Conservation (phyloP, 305 asterid species). For the Fraxinus ornus region DNA sequence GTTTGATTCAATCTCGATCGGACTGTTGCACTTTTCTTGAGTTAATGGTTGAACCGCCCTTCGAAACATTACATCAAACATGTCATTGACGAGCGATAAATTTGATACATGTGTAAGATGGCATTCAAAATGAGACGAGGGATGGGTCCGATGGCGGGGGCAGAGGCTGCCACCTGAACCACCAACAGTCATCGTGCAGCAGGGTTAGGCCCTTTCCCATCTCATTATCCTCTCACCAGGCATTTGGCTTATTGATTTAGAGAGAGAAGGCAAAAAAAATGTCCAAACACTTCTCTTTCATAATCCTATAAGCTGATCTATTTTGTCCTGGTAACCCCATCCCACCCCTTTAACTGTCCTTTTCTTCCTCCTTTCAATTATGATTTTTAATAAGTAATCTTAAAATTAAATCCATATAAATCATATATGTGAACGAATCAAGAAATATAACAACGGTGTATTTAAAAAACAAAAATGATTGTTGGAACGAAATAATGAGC, state of each 20-base stretch:
- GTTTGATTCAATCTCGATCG: background rate
- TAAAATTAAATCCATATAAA: background rate
- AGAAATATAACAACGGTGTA: background rate
- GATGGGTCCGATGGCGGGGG: conserved; percentile 53
- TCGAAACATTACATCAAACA: background rate
- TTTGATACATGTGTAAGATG: background rate
- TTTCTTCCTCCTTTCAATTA: background rate
- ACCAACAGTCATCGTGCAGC: conserved; percentile 74
- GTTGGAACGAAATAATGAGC: background rate
- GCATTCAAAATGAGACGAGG: conserved; percentile 44
- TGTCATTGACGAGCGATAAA: background rate
- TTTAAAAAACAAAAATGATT: no score
- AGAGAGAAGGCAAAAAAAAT: background rate
- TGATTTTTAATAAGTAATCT: conserved; percentile 10
- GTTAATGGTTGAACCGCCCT: background rate
- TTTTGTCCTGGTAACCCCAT: conserved; percentile 38
- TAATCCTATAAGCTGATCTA: conserved; percentile 42
- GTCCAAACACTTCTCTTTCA: conserved; percentile 25
- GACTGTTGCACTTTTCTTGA: background rate
- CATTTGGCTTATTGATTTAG: conserved; percentile 11
- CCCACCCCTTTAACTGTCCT: background rate
- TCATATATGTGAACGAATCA: background rate
- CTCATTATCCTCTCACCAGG: conserved; percentile 31
- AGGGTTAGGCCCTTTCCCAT: conserved; percentile 37
- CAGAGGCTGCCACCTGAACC: conserved; percentile 70